Evolutionary conservation across 306 rosid genomes (phyloP), one percentile per base, ranked within the genome.

Genomic region (Geum urbanum): DNA sequence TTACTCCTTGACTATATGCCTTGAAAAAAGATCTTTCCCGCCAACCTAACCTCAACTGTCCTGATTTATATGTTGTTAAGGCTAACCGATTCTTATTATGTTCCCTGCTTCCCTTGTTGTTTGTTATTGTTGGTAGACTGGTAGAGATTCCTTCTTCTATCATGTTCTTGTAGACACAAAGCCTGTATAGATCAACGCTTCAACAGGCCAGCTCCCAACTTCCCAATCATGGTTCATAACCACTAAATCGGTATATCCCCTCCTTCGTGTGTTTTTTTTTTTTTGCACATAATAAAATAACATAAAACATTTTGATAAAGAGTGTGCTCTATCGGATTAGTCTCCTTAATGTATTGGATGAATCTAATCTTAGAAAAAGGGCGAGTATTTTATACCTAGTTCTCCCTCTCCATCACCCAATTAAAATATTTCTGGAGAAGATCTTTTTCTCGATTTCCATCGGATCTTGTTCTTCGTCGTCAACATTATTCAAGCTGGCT

Each of bases 291-390:
- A 67, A 71, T n/a, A 55, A 70, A 71, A 52, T 35, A 68, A 46
- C 27, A 70, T 66, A 22, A 10, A 69, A 67, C 44, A 32, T 6
- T 9, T 22, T 72, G 63, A 67, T 71, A 27, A 27, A 1, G 63
- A 79, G 69, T 73, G 75, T 27, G 32, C 32, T 27, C 1, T 27
- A 27, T 27, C 45, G 68, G 80, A 76, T 74, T 78, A 66, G 55
- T 49, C 78, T 72, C 77, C 72, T 71, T 75, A 70, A 67, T 80
- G 84, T 75, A 82, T 73, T 81, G 78, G 72, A 79, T 82, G 87
- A 78, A 77, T 76, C 79, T 67, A 59, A 76, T 76, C 65, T 66
- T n/a, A 41, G 13, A 7, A 49, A 69, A 73, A 65, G 70, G 74
- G 78, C 1, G 20, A 65, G 67, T 73, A 63, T 56, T 64, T 55